These are phyloP conservation scores for Cystobasidium pallidum DNA, from an alignment of 1,284 basidiomycete genomes.

Conservation along the genomic window DNA sequence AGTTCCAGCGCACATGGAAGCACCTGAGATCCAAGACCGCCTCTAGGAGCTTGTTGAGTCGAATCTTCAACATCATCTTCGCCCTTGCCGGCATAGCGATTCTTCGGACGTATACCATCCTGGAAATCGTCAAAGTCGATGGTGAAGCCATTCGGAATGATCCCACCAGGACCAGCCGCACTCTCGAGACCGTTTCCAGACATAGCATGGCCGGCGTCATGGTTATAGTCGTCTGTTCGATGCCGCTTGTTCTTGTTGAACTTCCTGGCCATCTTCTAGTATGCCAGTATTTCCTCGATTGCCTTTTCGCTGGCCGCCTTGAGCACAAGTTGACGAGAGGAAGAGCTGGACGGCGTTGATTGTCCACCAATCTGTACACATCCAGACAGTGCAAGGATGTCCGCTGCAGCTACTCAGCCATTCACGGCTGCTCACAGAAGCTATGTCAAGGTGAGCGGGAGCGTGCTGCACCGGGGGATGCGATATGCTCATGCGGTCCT, in stretches of 20 bases:
- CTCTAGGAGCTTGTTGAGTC: slow-evolving; percentile 47
- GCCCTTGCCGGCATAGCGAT: neutral
- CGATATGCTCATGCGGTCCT: slow-evolving; percentile 19
- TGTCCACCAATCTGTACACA: neutral
- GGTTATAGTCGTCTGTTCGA: slow-evolving; percentile 8
- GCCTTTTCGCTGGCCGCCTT: neutral
- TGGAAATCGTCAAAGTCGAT: slow-evolving; percentile 32
- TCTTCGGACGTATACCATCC: neutral
- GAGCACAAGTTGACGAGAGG: slow-evolving; percentile 10
- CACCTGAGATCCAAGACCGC: slow-evolving; percentile 52
- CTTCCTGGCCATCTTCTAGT: neutral
- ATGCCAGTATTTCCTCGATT: slow-evolving; percentile 15
- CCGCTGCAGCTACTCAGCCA: slow-evolving; percentile 41
- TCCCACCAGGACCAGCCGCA: slow-evolving; percentile 6
- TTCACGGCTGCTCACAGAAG: slow-evolving; percentile 52
- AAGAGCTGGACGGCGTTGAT: slow-evolving; percentile 1
- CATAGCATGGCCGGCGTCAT: neutral
- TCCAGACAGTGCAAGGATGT: slow-evolving; percentile 17
- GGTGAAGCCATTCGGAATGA: slow-evolving; percentile 43
- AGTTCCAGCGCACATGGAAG: slow-evolving; percentile 50
- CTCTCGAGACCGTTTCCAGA: neutral
- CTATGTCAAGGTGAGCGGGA: slow-evolving; percentile 52
- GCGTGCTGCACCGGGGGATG: neutral
- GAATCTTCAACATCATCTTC: slow-evolving; percentile 32
- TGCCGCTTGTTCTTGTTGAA: slow-evolving; percentile 33